phyloP scores from a whole-genome alignment of 352 stramenopile genomes.

The Saprolegnia parasitica region DNA sequence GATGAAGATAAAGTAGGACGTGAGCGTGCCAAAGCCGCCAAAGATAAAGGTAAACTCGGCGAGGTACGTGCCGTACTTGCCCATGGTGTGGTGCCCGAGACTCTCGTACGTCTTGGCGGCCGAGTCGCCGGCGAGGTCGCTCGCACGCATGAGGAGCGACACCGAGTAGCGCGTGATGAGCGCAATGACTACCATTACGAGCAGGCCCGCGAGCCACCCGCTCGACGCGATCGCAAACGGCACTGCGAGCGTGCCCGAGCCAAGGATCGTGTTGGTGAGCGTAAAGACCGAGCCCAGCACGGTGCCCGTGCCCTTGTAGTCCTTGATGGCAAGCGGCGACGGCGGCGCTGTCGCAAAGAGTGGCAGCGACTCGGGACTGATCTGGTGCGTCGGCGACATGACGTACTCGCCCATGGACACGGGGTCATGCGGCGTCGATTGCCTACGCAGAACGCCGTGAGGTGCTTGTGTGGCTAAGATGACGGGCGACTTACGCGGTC shows the following conservation, averaged over 20 bases:
- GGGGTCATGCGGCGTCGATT: conserved; percentile 32
- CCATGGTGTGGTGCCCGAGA: conserved; percentile 69
- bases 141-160: conserved; percentile 55
- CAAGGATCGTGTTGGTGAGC: conserved; percentile 71
- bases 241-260: conserved; percentile 64
- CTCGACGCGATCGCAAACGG: conserved; percentile 68
- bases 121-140: conserved; percentile 50
- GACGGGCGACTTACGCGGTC: background rate
- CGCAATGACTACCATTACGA: conserved; percentile 65
- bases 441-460: background rate
- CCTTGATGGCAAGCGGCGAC: conserved; percentile 17
- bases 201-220: conserved; percentile 60
- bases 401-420: conserved; percentile 82
- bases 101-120: conserved; percentile 73
- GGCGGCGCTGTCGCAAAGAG: conserved; percentile 31
- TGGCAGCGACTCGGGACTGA: conserved; percentile 37
- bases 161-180: conserved; percentile 74
- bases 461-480: background rate
- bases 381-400: conserved; percentile 41
- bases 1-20: conserved; percentile 81
- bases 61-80: conserved; percentile 46
- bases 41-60: conserved; percentile 84
- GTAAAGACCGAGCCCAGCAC: conserved; percentile 67
- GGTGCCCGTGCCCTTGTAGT: conserved; percentile 33
- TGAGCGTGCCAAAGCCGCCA: conserved; percentile 70